phyloP scores from a whole-genome alignment of 768 basidiomycete species.

The Kwoniella shandongensis region DNA sequence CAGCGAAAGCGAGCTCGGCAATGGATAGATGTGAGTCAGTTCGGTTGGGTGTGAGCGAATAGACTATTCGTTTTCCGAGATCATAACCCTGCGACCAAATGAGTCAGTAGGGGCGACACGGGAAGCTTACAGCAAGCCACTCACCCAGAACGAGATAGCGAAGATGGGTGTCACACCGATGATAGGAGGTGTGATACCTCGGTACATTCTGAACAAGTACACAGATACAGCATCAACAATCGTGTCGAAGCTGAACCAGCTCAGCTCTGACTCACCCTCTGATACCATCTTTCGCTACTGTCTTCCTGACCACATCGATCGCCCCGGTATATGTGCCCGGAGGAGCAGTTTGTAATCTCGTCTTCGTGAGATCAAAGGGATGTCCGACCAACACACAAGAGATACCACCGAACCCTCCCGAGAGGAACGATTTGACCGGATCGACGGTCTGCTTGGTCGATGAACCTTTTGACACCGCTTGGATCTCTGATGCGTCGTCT shows the following conservation, averaged over 20 bases:
- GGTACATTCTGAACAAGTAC: slow-evolving; percentile 47
- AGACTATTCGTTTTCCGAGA: slow-evolving; percentile 81
- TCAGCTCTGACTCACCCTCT: slow-evolving; percentile 63
- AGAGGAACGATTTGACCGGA: slow-evolving; percentile 76
- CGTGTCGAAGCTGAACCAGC: not conserved
- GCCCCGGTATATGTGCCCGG: slow-evolving; percentile 88
- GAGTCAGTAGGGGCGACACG: too few relatives aligned
- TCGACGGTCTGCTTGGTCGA: slow-evolving; percentile 45
- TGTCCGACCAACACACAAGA: slow-evolving; percentile 65
- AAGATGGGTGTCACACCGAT: slow-evolving; percentile 97
- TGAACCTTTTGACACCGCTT: slow-evolving; percentile 9
- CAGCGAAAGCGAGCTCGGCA: slow-evolving; percentile 82
- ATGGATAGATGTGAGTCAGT: slow-evolving; percentile 65
- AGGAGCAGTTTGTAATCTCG: slow-evolving; percentile 80
- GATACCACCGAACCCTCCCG: slow-evolving; percentile 89
- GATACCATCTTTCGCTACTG: slow-evolving; percentile 84
- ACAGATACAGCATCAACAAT: not conserved
- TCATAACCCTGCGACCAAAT: slow-evolving; percentile 75
- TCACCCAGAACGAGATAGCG: slow-evolving; percentile 95
- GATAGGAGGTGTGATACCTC: slow-evolving; percentile 79
- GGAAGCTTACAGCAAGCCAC: slow-evolving; percentile 37
- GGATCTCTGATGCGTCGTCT: slow-evolving; percentile 33
- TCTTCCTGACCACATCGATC: slow-evolving; percentile 87
- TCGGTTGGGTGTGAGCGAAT: slow-evolving; percentile 74
- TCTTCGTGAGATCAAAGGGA: slow-evolving; percentile 86